phyloP scores from a whole-genome alignment of 257 asterid species.

The Primulina tabacum region DNA sequence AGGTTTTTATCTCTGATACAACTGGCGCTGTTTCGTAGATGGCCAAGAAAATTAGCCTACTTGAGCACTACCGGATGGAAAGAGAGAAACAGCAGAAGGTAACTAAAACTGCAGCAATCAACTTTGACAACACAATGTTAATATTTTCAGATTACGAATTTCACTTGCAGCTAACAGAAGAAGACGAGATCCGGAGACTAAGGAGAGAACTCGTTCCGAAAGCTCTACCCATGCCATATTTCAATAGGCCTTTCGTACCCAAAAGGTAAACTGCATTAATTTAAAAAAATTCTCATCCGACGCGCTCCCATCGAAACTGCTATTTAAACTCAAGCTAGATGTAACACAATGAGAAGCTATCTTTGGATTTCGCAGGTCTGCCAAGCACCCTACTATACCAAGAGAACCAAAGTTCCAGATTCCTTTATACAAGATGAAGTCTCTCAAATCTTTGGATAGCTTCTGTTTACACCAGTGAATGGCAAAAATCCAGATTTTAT shows the following conservation, averaged over 20 bases:
- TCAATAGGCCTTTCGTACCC: constrained; percentile 88
- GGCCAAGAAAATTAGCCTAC: constrained; percentile 57
- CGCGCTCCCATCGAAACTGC: background rate
- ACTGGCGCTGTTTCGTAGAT: constrained; percentile 37
- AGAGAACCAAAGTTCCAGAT: constrained; percentile 67
- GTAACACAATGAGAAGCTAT: background rate
- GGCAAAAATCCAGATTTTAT: background rate
- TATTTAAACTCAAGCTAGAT: too few relatives aligned
- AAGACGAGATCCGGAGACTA: constrained; percentile 81
- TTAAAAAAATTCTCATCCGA: too few relatives aligned
- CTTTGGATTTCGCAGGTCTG: constrained; percentile 34
- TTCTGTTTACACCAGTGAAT: background rate
- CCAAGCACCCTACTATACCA: constrained; percentile 66
- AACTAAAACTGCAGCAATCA: background rate
- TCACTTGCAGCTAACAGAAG: constrained; percentile 69
- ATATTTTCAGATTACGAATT: background rate
- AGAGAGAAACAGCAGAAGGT: constrained; percentile 84
- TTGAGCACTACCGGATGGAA: constrained; percentile 71
- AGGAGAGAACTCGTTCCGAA: constrained; percentile 90
- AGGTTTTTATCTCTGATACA: background rate
- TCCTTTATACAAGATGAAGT: constrained; percentile 62
- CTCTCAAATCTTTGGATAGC: constrained; percentile 40
- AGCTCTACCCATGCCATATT: constrained; percentile 97
- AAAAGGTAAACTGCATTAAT: constrained; percentile 41
- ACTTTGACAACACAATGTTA: background rate